Conservation (phyloP, 1,284 basidiomycete species). For the Sphagnurus paluster region DNA sequence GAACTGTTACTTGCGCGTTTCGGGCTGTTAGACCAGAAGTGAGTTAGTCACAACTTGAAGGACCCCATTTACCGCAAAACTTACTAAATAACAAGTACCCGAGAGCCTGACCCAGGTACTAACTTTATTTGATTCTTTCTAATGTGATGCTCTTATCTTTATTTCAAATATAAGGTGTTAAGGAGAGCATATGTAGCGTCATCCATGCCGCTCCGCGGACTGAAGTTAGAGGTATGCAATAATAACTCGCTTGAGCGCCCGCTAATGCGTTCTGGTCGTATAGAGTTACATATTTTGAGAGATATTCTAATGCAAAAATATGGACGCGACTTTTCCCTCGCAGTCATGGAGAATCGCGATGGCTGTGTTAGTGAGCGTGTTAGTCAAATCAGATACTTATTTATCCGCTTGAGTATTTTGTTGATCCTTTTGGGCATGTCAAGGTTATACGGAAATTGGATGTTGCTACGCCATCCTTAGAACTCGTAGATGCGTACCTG, state of each 20-base stretch:
- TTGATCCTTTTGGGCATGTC: conserved; percentile 6
- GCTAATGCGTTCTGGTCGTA: conserved; percentile 9
- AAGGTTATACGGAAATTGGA: conserved; percentile 75
- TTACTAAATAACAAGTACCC: conserved; percentile 45
- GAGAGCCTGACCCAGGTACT: conserved; percentile 85
- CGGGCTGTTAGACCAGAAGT: conserved; percentile 86
- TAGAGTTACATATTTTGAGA: conserved; percentile 87
- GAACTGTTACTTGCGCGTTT: conserved; percentile 94
- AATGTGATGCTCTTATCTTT: background rate
- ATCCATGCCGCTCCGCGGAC: conserved; percentile 91
- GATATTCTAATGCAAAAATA: conserved; percentile 96
- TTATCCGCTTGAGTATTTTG: conserved; percentile 3
- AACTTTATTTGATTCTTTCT: conserved; percentile 6
- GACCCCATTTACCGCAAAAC: background rate
- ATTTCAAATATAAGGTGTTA: conserved; percentile 27
- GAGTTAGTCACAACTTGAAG: conserved; percentile 27
- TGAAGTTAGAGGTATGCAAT: conserved; percentile 75
- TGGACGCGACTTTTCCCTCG: conserved; percentile 79
- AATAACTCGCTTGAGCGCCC: background rate
- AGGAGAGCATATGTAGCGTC: conserved; percentile 56
- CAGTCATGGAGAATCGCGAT: conserved; percentile 82
- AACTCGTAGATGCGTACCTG: conserved; percentile 86
- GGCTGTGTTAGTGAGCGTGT: conserved; percentile 80
- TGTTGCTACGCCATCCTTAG: conserved; percentile 66
- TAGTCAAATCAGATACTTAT: conserved; percentile 27